Evolutionary conservation across 1,139 yeast species (phyloP), one percentile per base, ranked within the genome.

Genomic region (Suhomyces choctaworum): DNA sequence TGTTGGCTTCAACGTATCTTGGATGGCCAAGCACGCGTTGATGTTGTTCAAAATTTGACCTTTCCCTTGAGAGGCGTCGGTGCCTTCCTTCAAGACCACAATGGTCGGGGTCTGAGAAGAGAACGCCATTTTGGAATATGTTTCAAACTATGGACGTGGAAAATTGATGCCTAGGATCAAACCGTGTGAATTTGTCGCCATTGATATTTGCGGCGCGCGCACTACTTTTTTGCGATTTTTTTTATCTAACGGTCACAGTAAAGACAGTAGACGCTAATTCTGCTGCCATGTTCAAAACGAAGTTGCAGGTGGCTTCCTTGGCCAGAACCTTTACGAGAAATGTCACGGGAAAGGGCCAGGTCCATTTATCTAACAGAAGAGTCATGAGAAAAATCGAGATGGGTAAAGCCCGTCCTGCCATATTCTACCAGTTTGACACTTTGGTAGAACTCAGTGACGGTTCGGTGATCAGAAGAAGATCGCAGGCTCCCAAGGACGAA

Each of bases 61-160:
- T 49, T 80, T 80, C 25, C 99, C 99, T 62, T 92, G 99, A 10
- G 96, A 86, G 22, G 95, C 70, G 58, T 92, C 98, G 5, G 99
- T 92, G 34, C 99, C 99, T 63, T 92, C 99, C 58, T 90, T 90
- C 45, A 92, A 79, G 37, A 92, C 98, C 50, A 92, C 97, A 55
- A 92, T 87, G 22, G 98, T 92, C 36, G 98, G 98, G 26, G 97
- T 84, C 61, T 88, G 96, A 34, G 85, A 84, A 48, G 92, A 86
- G 59, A 87, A 87, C 56, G 86, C 84, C 96, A 89, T 89, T 30
- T 12, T 35, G 15, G 12, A 19, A 17, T 20, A 17, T 20, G 24
- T 16, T 14, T 14, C 21, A 21, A 16, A 7, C 10, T 16, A 22
- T 17, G 21, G 25, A 23, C 17, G 17, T 16, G n/a, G n/a, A n/a